Conservation (phyloP, 345 rosid genomes). For the Murraya koenigii region DNA sequence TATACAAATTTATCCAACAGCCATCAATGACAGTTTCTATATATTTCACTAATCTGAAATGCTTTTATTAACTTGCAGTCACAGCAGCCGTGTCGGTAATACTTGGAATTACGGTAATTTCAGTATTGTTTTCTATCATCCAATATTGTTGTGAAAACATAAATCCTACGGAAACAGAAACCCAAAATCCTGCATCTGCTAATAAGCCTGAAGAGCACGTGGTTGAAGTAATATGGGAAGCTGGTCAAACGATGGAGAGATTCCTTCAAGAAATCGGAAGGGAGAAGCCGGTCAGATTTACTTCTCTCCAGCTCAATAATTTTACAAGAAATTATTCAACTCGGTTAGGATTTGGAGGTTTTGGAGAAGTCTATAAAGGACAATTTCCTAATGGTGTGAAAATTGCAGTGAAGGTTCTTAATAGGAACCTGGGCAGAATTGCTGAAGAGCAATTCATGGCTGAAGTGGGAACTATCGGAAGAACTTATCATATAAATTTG, state of each 20-base stretch:
- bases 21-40: neutral
- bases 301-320: slow-evolving; percentile 10
- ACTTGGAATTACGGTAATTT: neutral
- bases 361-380: slow-evolving; percentile 16
- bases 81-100: neutral
- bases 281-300: slow-evolving; percentile 21
- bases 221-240: neutral
- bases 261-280: slow-evolving; percentile 12
- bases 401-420: slow-evolving; percentile 14
- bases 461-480: slow-evolving; percentile 13
- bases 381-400: slow-evolving; percentile 12
- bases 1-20: no score
- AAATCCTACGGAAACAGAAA: no score
- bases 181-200: neutral
- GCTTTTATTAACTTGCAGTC: neutral
- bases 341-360: slow-evolving; percentile 14
- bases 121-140: neutral
- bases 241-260: slow-evolving; percentile 12
- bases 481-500: slow-evolving; percentile 13
- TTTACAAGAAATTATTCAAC: slow-evolving; percentile 12
- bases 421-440: neutral
- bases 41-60: neutral
- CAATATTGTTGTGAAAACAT: neutral
- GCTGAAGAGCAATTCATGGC: slow-evolving; percentile 21
- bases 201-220: neutral